Conservation (phyloP, 2,329 filamentous ascomycete genomes). For the Pseudogymnoascus sp. region DNA sequence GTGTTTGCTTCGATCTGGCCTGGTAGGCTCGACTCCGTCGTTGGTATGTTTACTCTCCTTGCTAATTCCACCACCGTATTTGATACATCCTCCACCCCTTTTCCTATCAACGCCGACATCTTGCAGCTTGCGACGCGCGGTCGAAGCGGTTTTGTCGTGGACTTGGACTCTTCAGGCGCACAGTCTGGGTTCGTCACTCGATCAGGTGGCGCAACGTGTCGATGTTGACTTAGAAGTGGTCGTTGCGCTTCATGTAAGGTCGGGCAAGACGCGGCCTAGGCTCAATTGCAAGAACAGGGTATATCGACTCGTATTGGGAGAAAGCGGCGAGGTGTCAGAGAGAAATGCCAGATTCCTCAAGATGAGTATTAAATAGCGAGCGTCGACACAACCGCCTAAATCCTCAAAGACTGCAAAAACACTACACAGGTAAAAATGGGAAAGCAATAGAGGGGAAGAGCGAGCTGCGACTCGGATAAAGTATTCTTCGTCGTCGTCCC, state of each 20-base stretch:
- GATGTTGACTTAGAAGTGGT: background rate
- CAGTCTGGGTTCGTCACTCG: background rate
- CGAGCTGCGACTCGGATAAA: background rate
- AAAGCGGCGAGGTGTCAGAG: background rate
- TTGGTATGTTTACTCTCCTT: conserved; percentile 51
- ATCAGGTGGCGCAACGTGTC: background rate
- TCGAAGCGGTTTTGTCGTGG: background rate
- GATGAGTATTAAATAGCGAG: background rate
- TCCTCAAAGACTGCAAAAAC: background rate
- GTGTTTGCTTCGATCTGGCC: conserved; percentile 56
- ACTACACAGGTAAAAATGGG: background rate
- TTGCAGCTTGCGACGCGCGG: background rate
- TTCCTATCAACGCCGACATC: background rate
- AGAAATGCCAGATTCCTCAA: conserved; percentile 7
- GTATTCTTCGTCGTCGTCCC: conserved; percentile 1
- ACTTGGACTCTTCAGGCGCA: background rate
- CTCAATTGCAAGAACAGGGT: conserved; percentile 1
- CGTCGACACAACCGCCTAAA: background rate
- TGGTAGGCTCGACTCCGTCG: conserved; percentile 52
- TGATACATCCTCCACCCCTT: conserved; percentile 19
- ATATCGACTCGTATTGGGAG: background rate
- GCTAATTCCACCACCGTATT: conserved; percentile 23
- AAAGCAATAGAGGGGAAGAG: background rate
- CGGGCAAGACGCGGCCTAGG: background rate
- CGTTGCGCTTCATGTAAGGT: background rate